Percentiles rank a stretch among this genome's conserved stretches.
Evolutionary conservation across 1,284 basidiomycete species (phyloP).

Genomic region (Moesziomyces sp.): DNA sequence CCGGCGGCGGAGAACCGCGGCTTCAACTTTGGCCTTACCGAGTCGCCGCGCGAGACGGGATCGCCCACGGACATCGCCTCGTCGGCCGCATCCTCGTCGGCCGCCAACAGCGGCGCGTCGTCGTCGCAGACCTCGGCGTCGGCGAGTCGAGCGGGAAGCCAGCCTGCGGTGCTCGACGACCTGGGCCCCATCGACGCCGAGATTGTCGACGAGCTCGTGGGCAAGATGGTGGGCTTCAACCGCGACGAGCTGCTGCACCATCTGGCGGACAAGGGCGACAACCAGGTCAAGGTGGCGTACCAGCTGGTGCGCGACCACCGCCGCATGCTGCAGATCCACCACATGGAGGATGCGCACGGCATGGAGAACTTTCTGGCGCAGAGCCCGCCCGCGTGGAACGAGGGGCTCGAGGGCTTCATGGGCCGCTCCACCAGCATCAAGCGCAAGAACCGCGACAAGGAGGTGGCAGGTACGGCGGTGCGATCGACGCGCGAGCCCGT

Average conservation of each 20-base stretch:
- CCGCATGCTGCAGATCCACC: constrained; percentile 78
- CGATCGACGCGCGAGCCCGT: constrained; percentile 16
- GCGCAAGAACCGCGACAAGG: constrained; percentile 31
- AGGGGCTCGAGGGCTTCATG: constrained; percentile 67
- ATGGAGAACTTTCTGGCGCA: constrained; percentile 71
- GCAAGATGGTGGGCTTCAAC: constrained; percentile 80
- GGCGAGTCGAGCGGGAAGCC: constrained; percentile 28
- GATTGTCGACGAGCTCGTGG: constrained; percentile 83
- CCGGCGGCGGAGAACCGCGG: constrained; percentile 71
- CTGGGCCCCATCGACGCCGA: constrained; percentile 89
- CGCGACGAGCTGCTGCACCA: constrained; percentile 87
- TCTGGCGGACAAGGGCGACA: constrained; percentile 84
- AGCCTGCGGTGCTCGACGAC: constrained; percentile 61
- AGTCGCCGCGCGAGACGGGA: constrained; percentile 29
- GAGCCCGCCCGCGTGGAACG: constrained; percentile 72
- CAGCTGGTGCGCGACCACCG: constrained; percentile 90
- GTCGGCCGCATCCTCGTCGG: constrained; percentile 17
- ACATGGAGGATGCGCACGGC: constrained; percentile 60
- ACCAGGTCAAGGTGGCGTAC: constrained; percentile 96
- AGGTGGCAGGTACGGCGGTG: constrained; percentile 6
- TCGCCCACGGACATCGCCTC: constrained; percentile 33
- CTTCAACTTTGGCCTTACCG: constrained; percentile 71
- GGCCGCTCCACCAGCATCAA: constrained; percentile 53
- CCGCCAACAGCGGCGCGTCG: constrained; percentile 19
- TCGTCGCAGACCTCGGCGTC: constrained; percentile 33